Evolutionary conservation across 345 rosid genomes (phyloP).

Genomic region (Nasturtium officinale): DNA sequence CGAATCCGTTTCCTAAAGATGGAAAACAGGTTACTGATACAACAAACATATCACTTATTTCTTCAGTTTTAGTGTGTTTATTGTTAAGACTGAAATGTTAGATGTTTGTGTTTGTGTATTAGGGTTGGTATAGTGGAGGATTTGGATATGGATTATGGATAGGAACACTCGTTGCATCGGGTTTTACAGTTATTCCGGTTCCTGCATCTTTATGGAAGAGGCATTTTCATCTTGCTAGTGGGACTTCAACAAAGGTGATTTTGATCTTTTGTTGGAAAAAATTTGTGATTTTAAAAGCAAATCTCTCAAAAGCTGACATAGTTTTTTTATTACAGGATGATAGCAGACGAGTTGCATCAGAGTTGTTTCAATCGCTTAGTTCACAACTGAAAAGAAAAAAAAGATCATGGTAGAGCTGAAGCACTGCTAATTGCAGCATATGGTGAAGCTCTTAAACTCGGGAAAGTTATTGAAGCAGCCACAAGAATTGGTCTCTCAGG

Average conservation of each 20-base stretch:
- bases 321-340: conserved; percentile 64
- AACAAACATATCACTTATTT: too few species aligned
- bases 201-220: conserved; percentile 78
- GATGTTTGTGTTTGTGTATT: not conserved
- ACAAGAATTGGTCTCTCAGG: conserved; percentile 24
- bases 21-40: conserved; percentile 63
- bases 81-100: not conserved
- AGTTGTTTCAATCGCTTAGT: conserved; percentile 71
- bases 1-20: conserved; percentile 73
- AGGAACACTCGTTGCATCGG: conserved; percentile 82
- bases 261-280: conserved; percentile 14
- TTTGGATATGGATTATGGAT: conserved; percentile 92
- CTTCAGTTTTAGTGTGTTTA: not conserved
- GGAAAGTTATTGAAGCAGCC: conserved; percentile 43
- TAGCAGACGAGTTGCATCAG: conserved; percentile 74
- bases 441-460: conserved; percentile 58
- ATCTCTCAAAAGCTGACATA: not conserved
- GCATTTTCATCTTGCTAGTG: conserved; percentile 60
- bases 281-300: not conserved
- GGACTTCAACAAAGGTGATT: conserved; percentile 57
- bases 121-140: conserved; percentile 99
- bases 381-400: conserved; percentile 66
- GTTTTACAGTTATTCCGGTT: conserved; percentile 83
- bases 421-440: conserved; percentile 83
- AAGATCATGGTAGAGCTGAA: conserved; percentile 95